A percentile compares a stretch with the other conserved stretches of the same genome.
phyloP scores from a whole-genome alignment of 169 alveolate species.

The Prorocentrum cordatum region DNA sequence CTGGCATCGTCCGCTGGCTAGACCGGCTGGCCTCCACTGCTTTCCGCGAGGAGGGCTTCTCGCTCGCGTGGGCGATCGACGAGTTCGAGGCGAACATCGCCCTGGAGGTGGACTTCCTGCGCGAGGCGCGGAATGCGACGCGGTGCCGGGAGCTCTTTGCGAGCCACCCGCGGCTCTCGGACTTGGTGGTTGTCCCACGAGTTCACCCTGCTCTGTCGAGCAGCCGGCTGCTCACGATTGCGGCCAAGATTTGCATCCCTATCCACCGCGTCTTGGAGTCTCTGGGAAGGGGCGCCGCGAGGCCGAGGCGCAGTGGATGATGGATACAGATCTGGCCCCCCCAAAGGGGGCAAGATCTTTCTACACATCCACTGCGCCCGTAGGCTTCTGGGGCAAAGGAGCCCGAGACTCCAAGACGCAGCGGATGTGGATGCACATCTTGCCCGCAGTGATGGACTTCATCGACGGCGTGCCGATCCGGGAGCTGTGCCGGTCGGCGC shows the following conservation, averaged over 20 bases:
- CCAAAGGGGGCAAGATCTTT: too few species aligned
- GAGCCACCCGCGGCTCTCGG: not conserved
- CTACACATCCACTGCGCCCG: too few species aligned
- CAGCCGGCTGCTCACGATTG: not conserved
- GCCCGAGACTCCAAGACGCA: too few species aligned
- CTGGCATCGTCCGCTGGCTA: too few species aligned
- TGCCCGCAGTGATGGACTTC: conserved; percentile 50
- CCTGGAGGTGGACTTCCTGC: not conserved
- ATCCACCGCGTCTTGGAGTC: too few species aligned
- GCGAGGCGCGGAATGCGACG: conserved; percentile 1
- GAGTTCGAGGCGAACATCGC: conserved; percentile 16
- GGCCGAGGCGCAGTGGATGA: too few species aligned
- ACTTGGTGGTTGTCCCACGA: not conserved
- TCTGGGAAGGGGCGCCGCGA: too few species aligned
- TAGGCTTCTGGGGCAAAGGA: too few species aligned
- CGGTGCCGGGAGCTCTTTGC: conserved; percentile 8
- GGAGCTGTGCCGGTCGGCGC: not conserved
- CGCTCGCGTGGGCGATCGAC: conserved; percentile 49
- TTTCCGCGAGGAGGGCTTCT: not conserved
- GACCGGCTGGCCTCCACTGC: too few species aligned
- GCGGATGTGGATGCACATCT: too few species aligned
- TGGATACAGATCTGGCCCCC: too few species aligned
- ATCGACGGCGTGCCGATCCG: conserved; percentile 1
- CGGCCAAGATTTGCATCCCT: too few species aligned
- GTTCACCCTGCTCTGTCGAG: not conserved